Base-by-base conservation (phyloP, 108 stramenopile species). In the Cyclotella choctawhatcheeana region DNA sequence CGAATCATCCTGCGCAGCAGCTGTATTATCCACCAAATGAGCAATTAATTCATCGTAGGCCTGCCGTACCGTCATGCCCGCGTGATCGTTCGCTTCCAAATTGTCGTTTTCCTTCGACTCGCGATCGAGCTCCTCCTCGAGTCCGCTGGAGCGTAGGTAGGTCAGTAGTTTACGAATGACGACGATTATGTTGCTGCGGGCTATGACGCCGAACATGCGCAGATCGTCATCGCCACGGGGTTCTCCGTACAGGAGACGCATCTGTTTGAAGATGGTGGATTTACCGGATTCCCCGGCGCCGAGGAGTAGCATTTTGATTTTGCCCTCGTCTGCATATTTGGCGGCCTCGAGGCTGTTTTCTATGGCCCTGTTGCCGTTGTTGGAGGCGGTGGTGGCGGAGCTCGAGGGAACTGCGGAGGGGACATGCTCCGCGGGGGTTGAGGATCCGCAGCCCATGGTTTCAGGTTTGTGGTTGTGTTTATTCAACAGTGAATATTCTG, bases 241-340 rank as follows among this genome's bases (percentile, higher is more conserved):
- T 6, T 81, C 50, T 2, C 91, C 91, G 66, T 92, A 84, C 1
- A 95, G 71, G 44, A 95, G 87, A 45, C 94, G 80, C 90, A 92
- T 94, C 65, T 99, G 97, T 82, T 98, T 99, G 58, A 98, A 96
- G 35, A 98, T 97, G 5, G 99, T 99, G 35, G 93, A 95, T 80
- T 99, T 99, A 29, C 99, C 99, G 44, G 97, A 97, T 77, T 99
- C 98, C 27, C 98, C 99, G 10, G 99, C 98, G 8, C 99, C 99
- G 16, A 99, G 82, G 48, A 99, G 76, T n/a, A 99, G 82, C 61
- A 99, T 87, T 85, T 99, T 99, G 66, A 99, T 89, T 63, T 95
- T 95, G 12, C 65, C 65, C 34, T 73, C 71, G 2, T 82, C 81
- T 51, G 73, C 81, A 22, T 60, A 37, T 26, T 68, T 48, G 35